Conservation (phyloP, 805 yeast species). For the Candida manassasensis region DNA sequence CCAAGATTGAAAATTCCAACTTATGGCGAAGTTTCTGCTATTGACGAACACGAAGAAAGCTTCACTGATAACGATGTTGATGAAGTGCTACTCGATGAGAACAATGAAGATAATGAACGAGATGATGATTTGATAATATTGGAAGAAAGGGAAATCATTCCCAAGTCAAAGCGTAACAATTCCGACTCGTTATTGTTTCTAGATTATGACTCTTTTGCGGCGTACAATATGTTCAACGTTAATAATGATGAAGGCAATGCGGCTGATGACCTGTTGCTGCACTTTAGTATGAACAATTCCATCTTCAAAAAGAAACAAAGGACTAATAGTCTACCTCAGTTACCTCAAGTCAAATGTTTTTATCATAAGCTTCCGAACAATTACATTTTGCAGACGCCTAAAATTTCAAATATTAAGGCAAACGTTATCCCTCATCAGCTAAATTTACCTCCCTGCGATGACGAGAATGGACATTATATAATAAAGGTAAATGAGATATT, state of each 20-base stretch:
- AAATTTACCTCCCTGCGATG: conserved; percentile 45
- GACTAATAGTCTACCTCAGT: conserved; percentile 40
- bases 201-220: conserved; percentile 37
- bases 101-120: conserved; percentile 19
- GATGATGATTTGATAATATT: conserved; percentile 33
- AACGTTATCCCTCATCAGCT: conserved; percentile 34
- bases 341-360: conserved; percentile 41
- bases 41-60: conserved; percentile 8
- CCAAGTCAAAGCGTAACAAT: conserved; percentile 22
- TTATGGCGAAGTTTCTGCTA: conserved; percentile 8
- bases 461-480: conserved; percentile 71
- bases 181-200: conserved; percentile 32
- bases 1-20: conserved; percentile 3
- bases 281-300: not conserved
- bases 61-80: conserved; percentile 3
- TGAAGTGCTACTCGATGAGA: conserved; percentile 7
- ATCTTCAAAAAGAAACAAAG: conserved; percentile 30
- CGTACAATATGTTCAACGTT: conserved; percentile 41
- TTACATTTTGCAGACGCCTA: conserved; percentile 29
- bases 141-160: conserved; percentile 27
- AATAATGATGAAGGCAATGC: conserved; percentile 17
- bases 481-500: conserved; percentile 54
- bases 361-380: conserved; percentile 35
- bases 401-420: conserved; percentile 37
- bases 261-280: not conserved